These are phyloP conservation scores for barrel medic (Medicago truncatula) DNA, from an alignment of 306 rosid species.

Conservation along the genomic window DNA sequence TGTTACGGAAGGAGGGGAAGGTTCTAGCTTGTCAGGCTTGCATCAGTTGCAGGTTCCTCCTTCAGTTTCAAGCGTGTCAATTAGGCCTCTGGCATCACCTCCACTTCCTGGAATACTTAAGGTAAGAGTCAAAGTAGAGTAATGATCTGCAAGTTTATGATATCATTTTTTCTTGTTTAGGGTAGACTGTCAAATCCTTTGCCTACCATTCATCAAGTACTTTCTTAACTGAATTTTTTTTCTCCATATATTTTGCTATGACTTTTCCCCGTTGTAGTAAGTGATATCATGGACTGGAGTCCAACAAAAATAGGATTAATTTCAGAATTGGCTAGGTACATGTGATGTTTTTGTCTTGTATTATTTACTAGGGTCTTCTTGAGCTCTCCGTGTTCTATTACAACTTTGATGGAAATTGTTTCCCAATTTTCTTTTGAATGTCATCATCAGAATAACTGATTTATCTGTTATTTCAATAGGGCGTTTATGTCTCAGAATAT, in stretches of 20 bases:
- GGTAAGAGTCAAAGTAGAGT: background rate
- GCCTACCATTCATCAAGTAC: background rate
- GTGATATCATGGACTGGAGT: slow-evolving; percentile 28
- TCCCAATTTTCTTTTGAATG: background rate
- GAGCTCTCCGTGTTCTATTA: background rate
- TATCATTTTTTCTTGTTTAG: background rate
- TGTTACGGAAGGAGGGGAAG: background rate
- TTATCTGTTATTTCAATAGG: background rate
- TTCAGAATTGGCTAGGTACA: background rate
- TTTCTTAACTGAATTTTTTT: background rate
- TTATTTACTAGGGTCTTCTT: slow-evolving; percentile 5
- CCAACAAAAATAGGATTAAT: slow-evolving; percentile 17
- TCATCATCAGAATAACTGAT: background rate
- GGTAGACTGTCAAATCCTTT: background rate
- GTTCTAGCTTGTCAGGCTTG: slow-evolving; percentile 1
- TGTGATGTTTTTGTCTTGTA: background rate
- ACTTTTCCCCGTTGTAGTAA: background rate
- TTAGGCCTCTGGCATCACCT: no score
- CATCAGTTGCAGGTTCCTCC: background rate
- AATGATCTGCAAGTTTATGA: background rate
- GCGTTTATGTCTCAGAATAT: background rate
- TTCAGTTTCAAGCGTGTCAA: background rate
- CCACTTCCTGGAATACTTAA: background rate
- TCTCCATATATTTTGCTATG: no score
- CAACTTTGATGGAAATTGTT: slow-evolving; percentile 9